Evolutionary conservation across 2,329 filamentous ascomycete species (phyloP).

Genomic region (Fusarium tuaranense): DNA sequence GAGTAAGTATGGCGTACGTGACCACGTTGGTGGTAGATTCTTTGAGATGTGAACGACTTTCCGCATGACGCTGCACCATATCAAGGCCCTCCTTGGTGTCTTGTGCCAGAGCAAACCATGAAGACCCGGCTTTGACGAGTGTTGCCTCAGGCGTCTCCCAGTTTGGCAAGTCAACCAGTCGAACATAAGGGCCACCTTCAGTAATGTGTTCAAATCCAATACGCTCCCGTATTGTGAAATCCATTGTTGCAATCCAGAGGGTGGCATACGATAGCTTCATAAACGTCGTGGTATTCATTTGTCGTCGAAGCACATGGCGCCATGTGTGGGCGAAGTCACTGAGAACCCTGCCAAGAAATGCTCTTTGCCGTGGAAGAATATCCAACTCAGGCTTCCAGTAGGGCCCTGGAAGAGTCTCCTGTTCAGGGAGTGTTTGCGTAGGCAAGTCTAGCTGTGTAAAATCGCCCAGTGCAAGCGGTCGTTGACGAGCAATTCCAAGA

Average conservation of each 20-base stretch:
- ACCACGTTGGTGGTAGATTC: neutral
- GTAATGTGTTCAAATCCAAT: slow-evolving; percentile 18
- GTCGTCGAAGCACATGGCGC: slow-evolving; percentile 37
- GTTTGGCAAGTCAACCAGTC: slow-evolving; percentile 21
- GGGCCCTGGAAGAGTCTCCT: slow-evolving; percentile 7
- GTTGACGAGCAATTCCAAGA: slow-evolving; percentile 16
- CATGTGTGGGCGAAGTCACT: slow-evolving; percentile 32
- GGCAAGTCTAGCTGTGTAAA: slow-evolving; percentile 6
- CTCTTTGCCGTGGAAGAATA: neutral
- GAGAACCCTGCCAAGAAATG: slow-evolving; percentile 27
- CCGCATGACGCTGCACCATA: slow-evolving; percentile 27
- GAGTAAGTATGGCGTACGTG: slow-evolving; percentile 28
- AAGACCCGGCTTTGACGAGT: slow-evolving; percentile 21
- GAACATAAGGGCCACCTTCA: slow-evolving; percentile 15
- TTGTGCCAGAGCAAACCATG: slow-evolving; percentile 32
- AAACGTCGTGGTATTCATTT: slow-evolving; percentile 30
- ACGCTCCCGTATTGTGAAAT: neutral
- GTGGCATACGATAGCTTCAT: slow-evolving; percentile 31
- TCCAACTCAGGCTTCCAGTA: slow-evolving; percentile 31
- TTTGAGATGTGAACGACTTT: rapidly evolving
- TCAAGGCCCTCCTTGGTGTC: slow-evolving; percentile 22
- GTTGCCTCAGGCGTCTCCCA: slow-evolving; percentile 25
- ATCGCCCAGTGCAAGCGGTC: slow-evolving; percentile 27
- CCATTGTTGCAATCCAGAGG: slow-evolving; percentile 18
- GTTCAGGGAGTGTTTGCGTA: neutral